Conservation (phyloP, 345 rosid species). For the Citropsis articulata region DNA sequence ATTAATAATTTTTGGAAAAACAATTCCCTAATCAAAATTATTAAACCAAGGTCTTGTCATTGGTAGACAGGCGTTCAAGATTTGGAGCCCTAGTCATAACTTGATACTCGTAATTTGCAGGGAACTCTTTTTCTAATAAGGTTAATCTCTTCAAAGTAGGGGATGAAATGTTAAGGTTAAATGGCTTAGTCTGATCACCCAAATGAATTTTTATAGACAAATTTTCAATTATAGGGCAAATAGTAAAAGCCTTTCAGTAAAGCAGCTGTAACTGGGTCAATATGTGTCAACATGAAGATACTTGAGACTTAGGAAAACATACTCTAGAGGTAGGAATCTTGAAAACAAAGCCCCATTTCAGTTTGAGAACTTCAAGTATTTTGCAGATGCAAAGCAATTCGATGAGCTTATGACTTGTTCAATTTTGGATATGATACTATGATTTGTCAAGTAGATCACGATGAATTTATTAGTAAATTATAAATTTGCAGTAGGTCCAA, state of each 20-base stretch:
- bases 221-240: conserved; percentile 7
- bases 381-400: neutral
- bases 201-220: neutral
- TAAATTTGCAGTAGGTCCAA: too few species aligned
- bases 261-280: neutral
- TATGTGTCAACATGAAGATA: neutral
- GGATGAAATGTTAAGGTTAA: neutral
- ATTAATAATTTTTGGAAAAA: neutral
- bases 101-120: neutral
- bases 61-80: neutral
- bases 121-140: neutral
- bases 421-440: too few species aligned
- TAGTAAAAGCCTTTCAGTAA: neutral
- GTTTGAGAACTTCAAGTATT: neutral
- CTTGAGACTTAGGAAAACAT: conserved; percentile 4
- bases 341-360: neutral
- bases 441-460: too few species aligned
- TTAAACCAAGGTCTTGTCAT: neutral
- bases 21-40: neutral
- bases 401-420: too few species aligned
- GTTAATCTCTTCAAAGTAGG: neutral
- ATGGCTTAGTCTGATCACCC: neutral
- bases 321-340: neutral
- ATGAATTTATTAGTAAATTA: too few species aligned
- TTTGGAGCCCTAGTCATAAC: neutral